Conservation (phyloP, 2,329 filamentous ascomycete genomes). For the Pyricularia pennisetigena region DNA sequence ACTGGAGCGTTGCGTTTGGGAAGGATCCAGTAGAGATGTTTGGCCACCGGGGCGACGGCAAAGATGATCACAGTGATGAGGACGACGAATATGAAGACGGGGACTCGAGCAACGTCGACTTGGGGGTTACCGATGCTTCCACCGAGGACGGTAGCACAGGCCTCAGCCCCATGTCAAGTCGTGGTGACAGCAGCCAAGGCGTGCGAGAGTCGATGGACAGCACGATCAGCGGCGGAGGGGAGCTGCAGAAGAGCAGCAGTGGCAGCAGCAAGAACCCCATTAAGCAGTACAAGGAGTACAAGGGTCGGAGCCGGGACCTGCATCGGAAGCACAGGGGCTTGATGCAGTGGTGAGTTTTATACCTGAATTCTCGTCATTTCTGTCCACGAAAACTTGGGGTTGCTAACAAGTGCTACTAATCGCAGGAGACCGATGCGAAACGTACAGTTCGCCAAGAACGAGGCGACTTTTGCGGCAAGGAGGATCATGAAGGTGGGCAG, state of each 20-base stretch:
- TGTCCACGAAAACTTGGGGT: not conserved
- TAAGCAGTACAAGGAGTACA: slow-evolving; percentile 51
- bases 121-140: slow-evolving; percentile 49
- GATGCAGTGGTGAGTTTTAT: slow-evolving; percentile 69
- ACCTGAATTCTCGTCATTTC: not conserved
- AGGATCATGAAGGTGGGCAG: slow-evolving; percentile 70
- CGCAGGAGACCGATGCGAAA: slow-evolving; percentile 67
- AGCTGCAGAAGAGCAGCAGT: slow-evolving; percentile 19
- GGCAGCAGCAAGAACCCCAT: slow-evolving; percentile 40
- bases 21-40: slow-evolving; percentile 53
- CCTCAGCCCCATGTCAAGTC: slow-evolving; percentile 6
- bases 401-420: not conserved
- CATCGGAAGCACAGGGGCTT: slow-evolving; percentile 79
- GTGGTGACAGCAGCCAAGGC: not conserved
- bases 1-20: slow-evolving; percentile 83
- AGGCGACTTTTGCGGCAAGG: slow-evolving; percentile 67
- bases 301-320: slow-evolving; percentile 60
- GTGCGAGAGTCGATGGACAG: slow-evolving; percentile 8
- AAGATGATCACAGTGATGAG: slow-evolving; percentile 27
- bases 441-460: slow-evolving; percentile 75
- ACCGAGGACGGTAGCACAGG: slow-evolving; percentile 7
- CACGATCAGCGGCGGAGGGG: slow-evolving; percentile 14
- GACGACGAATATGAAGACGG: slow-evolving; percentile 23
- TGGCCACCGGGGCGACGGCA: slow-evolving; percentile 20
- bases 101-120: slow-evolving; percentile 32